Evolutionary conservation across 345 rosid genomes (phyloP).

Genomic region (Acer campestre): DNA sequence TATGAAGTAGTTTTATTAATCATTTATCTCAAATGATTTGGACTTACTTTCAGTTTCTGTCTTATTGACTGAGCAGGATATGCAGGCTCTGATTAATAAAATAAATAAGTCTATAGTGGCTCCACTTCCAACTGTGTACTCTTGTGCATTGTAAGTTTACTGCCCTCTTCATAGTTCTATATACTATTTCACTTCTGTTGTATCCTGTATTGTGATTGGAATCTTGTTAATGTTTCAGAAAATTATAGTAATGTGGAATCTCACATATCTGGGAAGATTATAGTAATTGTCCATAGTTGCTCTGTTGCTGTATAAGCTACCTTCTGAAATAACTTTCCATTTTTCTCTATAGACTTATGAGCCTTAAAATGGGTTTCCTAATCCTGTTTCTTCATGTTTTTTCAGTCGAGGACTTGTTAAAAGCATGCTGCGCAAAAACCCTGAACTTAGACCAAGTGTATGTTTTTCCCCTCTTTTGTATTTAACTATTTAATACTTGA

Average conservation of each 20-base stretch:
- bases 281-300: not conserved
- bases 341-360: not conserved
- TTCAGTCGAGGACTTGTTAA: conserved; percentile 89
- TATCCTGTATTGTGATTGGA: not conserved
- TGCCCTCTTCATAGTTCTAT: not conserved
- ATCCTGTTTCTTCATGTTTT: conserved; percentile 18
- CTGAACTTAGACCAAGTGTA: conserved; percentile 94
- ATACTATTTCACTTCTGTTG: not conserved
- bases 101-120: conserved; percentile 85
- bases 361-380: not conserved
- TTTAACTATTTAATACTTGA: not conserved
- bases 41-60: conserved; percentile 1
- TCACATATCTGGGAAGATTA: not conserved
- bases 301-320: not conserved
- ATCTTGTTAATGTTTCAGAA: conserved; percentile 5
- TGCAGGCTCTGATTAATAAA: conserved; percentile 87
- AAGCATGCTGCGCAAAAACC: conserved; percentile 96
- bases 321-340: not conserved
- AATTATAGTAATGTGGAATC: not conserved
- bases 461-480: conserved; percentile 19
- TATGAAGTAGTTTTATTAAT: not conserved
- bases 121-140: conserved; percentile 89
- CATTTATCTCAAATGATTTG: not conserved
- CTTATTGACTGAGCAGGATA: conserved; percentile 58
- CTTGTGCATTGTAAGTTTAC: conserved; percentile 78